phyloP scores from a whole-genome alignment of 108 stramenopile species.

The Aurantiochytrium sp. region DNA sequence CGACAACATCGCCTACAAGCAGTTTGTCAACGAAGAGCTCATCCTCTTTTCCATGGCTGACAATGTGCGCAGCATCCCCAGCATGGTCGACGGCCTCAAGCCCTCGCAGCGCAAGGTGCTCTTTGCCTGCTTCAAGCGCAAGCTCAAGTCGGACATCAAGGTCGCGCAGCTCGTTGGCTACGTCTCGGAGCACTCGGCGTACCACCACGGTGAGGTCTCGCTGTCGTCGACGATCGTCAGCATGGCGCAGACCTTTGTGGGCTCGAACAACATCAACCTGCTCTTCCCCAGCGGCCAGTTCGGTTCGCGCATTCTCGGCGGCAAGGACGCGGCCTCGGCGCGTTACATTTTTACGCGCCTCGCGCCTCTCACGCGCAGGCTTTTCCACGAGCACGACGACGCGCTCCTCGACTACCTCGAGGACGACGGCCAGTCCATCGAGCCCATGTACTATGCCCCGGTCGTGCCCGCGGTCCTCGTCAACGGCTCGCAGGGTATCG shows the following conservation, averaged over 20 bases:
- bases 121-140: constrained; percentile 95
- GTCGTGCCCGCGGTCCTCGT: constrained; percentile 57
- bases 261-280: constrained; percentile 95
- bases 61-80: constrained; percentile 85
- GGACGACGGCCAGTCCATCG: constrained; percentile 93
- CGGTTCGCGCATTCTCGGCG: constrained; percentile 90
- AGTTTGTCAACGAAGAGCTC: constrained; percentile 95
- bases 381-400: constrained; percentile 98
- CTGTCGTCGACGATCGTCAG: constrained; percentile 86
- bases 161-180: constrained; percentile 75
- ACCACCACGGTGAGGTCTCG: constrained; percentile 97
- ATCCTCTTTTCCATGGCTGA: constrained; percentile 91
- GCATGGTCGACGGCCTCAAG: constrained; percentile 94
- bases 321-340: constrained; percentile 88
- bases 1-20: constrained; percentile 64
- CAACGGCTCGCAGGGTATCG: constrained; percentile 87
- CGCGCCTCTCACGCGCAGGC: constrained; percentile 79
- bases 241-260: constrained; percentile 94
- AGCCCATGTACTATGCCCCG: constrained; percentile 89
- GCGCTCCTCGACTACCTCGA: constrained; percentile 80
- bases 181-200: constrained; percentile 70
- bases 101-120: constrained; percentile 97
- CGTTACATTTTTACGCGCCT: constrained; percentile 98
- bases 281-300: constrained; percentile 93
- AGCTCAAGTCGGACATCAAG: constrained; percentile 94